Evolutionary conservation across 768 basidiomycete genomes (phyloP), one percentile per base, ranked within the genome.

Genomic region (Tulasnella sp.): DNA sequence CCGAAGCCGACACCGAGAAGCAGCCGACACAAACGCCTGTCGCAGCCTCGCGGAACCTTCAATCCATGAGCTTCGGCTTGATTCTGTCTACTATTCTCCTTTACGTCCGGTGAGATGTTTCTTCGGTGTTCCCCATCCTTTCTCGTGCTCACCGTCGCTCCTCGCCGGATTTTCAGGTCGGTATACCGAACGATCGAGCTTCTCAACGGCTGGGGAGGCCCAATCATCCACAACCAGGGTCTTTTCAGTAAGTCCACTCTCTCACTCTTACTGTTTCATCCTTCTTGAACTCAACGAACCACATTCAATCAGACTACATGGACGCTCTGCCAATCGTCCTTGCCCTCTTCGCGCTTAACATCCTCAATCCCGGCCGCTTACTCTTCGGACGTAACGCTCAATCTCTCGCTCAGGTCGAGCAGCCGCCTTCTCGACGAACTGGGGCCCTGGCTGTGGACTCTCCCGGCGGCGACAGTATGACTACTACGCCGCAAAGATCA

Each of bases 111-210:
- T 77, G 32, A 67, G 75, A 76, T 3, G 11, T n/a, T 14, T 22
- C 29, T 5, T 41, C 36, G 74, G 11, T 5, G 4, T 35, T 70
- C n/a, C 47, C 14, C 29, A 59, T 29, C 5, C 29, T 1, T 32
- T 3, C n/a, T 14, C 1, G n/a, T 35, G 11, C 17, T 17, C 32
- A 17, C 19, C 26, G 19, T 5, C 8, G n/a, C 1, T 35, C 11
- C 22, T 19, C 34, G 0, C 17, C 17, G 29, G 9, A 14, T 17
- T 70, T 11, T 34, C 32, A 72, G 71, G 40, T 72, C 70, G 9
- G 67, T 79, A 36, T 81, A 78, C 73, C 76, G 80, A 59, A 77
- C 78, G 0, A 72, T 78, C 40, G 79, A 80, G 16, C 64, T 72
- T 12, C 39, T 72, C 37, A 16, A 77, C 19, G 79, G 79, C 0